phyloP scores from a whole-genome alignment of 495 filamentous ascomycete genomes.

The Neurospora sp. region DNA sequence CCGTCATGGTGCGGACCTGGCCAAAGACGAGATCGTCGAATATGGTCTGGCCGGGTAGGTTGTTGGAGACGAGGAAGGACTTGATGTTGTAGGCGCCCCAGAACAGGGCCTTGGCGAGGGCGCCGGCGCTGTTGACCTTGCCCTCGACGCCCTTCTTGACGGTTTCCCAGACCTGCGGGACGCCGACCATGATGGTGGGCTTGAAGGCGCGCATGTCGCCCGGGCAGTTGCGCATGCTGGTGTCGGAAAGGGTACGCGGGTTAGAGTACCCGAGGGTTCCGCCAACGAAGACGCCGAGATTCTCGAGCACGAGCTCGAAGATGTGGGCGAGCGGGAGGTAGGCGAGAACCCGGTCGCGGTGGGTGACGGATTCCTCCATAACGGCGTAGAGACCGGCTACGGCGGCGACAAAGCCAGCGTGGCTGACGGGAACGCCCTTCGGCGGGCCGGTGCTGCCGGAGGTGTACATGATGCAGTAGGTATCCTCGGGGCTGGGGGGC shows the following conservation, averaged over 20 bases:
- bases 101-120: constrained; percentile 27
- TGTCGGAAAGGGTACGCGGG: constrained; percentile 69
- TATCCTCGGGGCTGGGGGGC: constrained; percentile 58
- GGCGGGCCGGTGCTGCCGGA: constrained; percentile 84
- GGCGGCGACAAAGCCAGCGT: constrained; percentile 64
- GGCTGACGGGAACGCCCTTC: constrained; percentile 78
- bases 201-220: constrained; percentile 70
- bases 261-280: constrained; percentile 76
- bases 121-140: constrained; percentile 44
- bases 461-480: constrained; percentile 91
- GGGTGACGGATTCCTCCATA: constrained; percentile 36
- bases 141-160: constrained; percentile 68
- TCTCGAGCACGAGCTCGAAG: constrained; percentile 73
- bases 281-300: constrained; percentile 61
- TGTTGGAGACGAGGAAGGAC: constrained; percentile 49
- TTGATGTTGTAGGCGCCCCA: constrained; percentile 36
- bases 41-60: constrained; percentile 56
- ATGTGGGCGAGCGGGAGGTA: constrained; percentile 92
- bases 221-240: constrained; percentile 34
- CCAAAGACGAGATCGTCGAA: constrained; percentile 72
- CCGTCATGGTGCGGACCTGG: constrained; percentile 63
- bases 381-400: constrained; percentile 33
- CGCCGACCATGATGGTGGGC: constrained; percentile 73
- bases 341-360: constrained; percentile 56
- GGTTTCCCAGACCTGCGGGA: constrained; percentile 72